These are phyloP conservation scores for Elongisporangium anandrum DNA, from an alignment of 352 stramenopile species.

Conservation along the genomic window DNA sequence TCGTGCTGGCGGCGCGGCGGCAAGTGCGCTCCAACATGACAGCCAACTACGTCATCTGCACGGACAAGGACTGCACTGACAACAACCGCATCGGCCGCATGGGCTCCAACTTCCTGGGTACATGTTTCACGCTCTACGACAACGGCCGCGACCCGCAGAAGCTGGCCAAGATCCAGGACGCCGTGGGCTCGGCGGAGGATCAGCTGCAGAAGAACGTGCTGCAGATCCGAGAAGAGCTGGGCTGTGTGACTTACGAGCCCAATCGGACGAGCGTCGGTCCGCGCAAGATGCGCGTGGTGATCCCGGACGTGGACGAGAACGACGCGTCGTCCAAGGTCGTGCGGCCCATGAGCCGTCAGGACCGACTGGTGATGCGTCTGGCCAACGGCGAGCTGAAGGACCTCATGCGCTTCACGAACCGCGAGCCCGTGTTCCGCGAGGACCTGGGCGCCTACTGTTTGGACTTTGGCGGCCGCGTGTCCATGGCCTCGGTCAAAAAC, in stretches of 20 bases:
- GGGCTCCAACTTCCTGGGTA: conserved; percentile 86
- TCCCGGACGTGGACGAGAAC: conserved; percentile 80
- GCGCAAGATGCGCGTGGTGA: conserved; percentile 82
- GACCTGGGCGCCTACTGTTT: conserved; percentile 84
- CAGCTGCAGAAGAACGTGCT: conserved; percentile 73
- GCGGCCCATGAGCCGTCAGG: conserved; percentile 78
- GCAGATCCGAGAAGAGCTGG: conserved; percentile 83
- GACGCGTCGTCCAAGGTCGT: conserved; percentile 78
- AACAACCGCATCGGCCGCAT: conserved; percentile 77
- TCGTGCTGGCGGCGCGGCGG: conserved; percentile 64
- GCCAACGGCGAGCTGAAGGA: conserved; percentile 69
- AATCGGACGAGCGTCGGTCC: conserved; percentile 84
- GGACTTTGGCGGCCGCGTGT: conserved; percentile 83
- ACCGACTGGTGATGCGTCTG: conserved; percentile 75
- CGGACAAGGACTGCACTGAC: conserved; percentile 75
- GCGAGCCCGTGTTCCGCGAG: conserved; percentile 81
- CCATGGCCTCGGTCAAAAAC: conserved; percentile 86
- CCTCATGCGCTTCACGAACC: conserved; percentile 86
- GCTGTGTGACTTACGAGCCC: conserved; percentile 83
- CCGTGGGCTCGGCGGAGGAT: conserved; percentile 55
- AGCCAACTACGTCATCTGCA: conserved; percentile 84
- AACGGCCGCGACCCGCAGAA: conserved; percentile 87
- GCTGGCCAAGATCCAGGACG: conserved; percentile 84
- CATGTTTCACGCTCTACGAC: conserved; percentile 85
- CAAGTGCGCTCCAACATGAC: conserved; percentile 89